Evolutionary conservation across 108 stramenopile genomes (phyloP), one percentile per base, ranked within the genome.

Genomic region (Pseudonitzschia pungens): DNA sequence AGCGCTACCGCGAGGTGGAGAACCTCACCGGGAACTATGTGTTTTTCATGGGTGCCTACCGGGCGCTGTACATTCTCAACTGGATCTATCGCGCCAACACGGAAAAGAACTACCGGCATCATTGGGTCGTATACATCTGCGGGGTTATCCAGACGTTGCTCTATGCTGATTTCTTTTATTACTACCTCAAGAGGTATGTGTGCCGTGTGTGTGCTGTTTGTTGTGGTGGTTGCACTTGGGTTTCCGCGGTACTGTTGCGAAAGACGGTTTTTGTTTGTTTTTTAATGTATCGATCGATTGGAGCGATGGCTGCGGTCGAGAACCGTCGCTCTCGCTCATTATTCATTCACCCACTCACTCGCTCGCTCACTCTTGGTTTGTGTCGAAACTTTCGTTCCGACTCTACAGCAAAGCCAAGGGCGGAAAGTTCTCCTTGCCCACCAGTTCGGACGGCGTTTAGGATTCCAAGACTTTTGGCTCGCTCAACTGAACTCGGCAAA

Each of bases 141-240:
- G 98, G 97, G 10, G 83, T 97, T 16, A 75, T 99, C 57, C 99
- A 99, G 85, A 99, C 98, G 18, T 72, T 91, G n/a, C 87, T 99
- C 20, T 99, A 99, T 83, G 90, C 84, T 16, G 98, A 99, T 80
- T 99, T 99, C 79, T 99, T 99, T 79, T 99, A 98, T 78, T 98
- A 97, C 80, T 99, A 98, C 81, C 28, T 90, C 68, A 86, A 90
- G 78, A 71, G 70, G 77, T 76, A 64, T 29, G 75, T 76, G 42
- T 9, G 42, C 0, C 56, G 21, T 41, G 6, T 40, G 7, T 0
- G 33, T 53, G 48, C 1, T 18, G 5, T 68, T 24, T 53, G 1
- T 11, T 45, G 21, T 45, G n/a, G 5, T 31, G 50, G 26, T n/a
- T 45, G 7, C 44, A 21, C 11, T 50, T 62, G 16, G 36, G n/a